Evolutionary conservation across 2,329 filamentous ascomycete genomes (phyloP), one percentile per base, ranked within the genome.

Genomic region (Penicillium concentricum): DNA sequence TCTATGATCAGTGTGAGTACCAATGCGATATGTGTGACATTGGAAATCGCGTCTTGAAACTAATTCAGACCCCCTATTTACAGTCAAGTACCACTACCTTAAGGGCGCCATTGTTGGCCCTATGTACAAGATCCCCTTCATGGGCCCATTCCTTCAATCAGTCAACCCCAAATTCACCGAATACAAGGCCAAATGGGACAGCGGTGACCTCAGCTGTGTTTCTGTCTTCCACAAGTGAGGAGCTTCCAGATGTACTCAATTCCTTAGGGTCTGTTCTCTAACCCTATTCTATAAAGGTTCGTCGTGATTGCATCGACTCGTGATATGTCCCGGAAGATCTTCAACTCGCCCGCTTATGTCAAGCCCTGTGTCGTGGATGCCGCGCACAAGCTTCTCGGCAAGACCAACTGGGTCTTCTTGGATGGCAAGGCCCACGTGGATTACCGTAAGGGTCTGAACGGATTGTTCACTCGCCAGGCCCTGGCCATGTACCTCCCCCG

Each of bases 141-240:
- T 97, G 74, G 94, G 94, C n/a, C 93, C 94, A 5, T 97, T 99
- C 76, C 82, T 97, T 56, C 82, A 97, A 72, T 96, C 92, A 28
- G 82, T 97, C 68, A 87, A 96, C 75, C 94, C 94, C 56, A 91
- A 93, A 70, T 97, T 97, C 74, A 86, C 88, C 59, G 85, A 92
- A 70, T 99, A 99, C 79, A 84, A 92, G 74, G 87, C 83, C 59
- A 97, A 97, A 82, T 99, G 94, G 94, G 76, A 83, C 68, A 96
- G 91, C 71, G 94, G 90, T 45, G 88, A 90, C 46, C 82, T 99
- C 67, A 97, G 92, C 82, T 99, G 94, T 72, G 94, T 99, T 60
- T 97, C 92, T 2, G 92, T 99, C 69, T 99, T 99, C 81, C 94
- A 99, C 86, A 99, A 97, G 91, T 96, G 84, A 67, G 86, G 51